phyloP scores from a whole-genome alignment of 768 basidiomycete species.

The Postia placenta region DNA sequence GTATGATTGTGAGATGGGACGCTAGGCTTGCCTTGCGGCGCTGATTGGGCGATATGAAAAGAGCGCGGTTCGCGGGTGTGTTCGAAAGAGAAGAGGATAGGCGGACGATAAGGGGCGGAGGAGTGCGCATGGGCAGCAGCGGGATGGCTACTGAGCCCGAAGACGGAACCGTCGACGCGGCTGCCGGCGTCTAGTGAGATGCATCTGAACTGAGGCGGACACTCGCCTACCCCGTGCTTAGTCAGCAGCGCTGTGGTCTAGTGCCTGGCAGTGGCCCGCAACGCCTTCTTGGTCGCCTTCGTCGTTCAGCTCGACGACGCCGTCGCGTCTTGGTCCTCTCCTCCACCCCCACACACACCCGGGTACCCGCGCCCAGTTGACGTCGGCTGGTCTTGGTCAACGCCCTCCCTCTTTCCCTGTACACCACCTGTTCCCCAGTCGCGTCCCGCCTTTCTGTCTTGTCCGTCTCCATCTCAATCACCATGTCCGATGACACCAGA shows the following conservation, averaged over 20 bases:
- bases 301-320: conserved; percentile 21
- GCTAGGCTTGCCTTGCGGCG: conserved; percentile 1
- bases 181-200: not conserved
- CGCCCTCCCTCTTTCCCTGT: conserved; percentile 10
- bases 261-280: conserved; percentile 12
- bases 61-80: conserved; percentile 1
- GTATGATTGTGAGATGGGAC: not conserved
- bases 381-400: conserved; percentile 9
- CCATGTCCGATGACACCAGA: conserved; percentile 61
- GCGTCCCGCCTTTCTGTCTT: not conserved
- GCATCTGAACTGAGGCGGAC: not conserved
- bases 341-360: not conserved
- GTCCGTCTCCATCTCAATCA: not conserved
- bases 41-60: conserved; percentile 5
- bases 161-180: not conserved
- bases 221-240: conserved; percentile 10
- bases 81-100: not conserved
- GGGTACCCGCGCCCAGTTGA: conserved; percentile 4
- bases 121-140: not conserved
- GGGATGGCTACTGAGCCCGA: not conserved
- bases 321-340: conserved; percentile 7
- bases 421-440: not conserved
- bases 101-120: not conserved
- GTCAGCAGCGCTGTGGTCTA: conserved; percentile 12
- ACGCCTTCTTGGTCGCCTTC: conserved; percentile 17